Evolutionary conservation across 2,329 filamentous ascomycete species (phyloP), one percentile per base, ranked within the genome.

Genomic region (Penicillium capsulatum): DNA sequence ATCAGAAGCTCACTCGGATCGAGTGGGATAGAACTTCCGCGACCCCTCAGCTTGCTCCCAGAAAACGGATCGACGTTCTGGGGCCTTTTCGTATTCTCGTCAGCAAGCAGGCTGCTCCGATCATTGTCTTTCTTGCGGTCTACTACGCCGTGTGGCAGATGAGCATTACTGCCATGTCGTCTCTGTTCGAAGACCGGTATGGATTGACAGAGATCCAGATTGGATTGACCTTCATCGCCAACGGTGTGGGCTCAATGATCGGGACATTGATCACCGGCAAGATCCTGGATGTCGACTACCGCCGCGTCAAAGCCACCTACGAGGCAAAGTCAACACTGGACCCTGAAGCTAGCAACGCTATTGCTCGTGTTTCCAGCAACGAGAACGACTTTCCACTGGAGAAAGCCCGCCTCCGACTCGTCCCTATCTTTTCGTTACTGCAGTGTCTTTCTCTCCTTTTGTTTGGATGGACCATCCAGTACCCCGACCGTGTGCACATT

Each of bases 111-210:
- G 67, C 71, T 0, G 59, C 66, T 0, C 65, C 67, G 0, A 66
- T 73, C 4, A 68, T 76, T 19, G 3, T 70, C 11, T 77, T 73
- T 36, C 62, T 75, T 3, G 70, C 69, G 0, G 51, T 76, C 2
- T 71, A 75, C 55, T 78, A 77, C 40, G 65, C 72, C 1, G 69
- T 74, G 6, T 78, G 73, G 71, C 73, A 76, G 40, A 76, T 77
- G 71, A 71, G 67, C 48, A 75, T 76, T 40, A 75, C 75, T 0
- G 70, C 69, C 24, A 72, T 75, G 65, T 73, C 75, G 0, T 66
- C 66, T 0, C 61, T 77, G 0, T 74, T 77, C 48, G 50, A 70
- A 22, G 43, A 51, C 1, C 51, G 48, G 3, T 77, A 77, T 41
- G 59, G 60, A 6, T 59, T 75, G 1, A 54, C 40, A 3, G 69